Evolutionary conservation across 1,284 basidiomycete species (phyloP).

Genomic region (Boletus sp.): DNA sequence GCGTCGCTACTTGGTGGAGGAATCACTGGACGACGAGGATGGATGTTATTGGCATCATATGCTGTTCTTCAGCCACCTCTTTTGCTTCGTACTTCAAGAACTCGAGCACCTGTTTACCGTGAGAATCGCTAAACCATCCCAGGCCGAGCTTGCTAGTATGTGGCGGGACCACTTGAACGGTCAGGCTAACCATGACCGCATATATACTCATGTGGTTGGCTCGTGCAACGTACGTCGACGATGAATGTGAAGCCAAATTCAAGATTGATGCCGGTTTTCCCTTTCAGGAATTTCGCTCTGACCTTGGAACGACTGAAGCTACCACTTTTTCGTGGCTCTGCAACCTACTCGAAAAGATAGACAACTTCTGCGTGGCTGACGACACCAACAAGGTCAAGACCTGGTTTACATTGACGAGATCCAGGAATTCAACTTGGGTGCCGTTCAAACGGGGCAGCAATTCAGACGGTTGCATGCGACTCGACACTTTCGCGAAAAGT

Average conservation of each 20-base stretch:
- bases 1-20: background rate
- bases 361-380: background rate
- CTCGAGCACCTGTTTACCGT: background rate
- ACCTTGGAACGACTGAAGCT: too few relatives aligned
- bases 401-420: background rate
- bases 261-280: background rate
- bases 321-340: background rate
- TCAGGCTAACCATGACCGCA: background rate
- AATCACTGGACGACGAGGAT: background rate
- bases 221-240: background rate
- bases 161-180: background rate
- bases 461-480: background rate
- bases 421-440: background rate
- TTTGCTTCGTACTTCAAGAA: background rate
- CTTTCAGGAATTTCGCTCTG: background rate
- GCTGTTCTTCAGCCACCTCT: background rate
- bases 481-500: background rate
- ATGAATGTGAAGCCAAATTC: background rate
- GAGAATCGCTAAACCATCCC: background rate
- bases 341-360: background rate
- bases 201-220: background rate
- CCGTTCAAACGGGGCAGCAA: background rate
- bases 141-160: background rate
- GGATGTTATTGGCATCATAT: background rate
- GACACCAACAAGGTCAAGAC: background rate